Percentiles rank a stretch among this genome's conserved stretches.
These are phyloP conservation scores for Lasiosphaeria ovina DNA, from an alignment of 495 filamentous ascomycete species.

Conservation along the genomic window DNA sequence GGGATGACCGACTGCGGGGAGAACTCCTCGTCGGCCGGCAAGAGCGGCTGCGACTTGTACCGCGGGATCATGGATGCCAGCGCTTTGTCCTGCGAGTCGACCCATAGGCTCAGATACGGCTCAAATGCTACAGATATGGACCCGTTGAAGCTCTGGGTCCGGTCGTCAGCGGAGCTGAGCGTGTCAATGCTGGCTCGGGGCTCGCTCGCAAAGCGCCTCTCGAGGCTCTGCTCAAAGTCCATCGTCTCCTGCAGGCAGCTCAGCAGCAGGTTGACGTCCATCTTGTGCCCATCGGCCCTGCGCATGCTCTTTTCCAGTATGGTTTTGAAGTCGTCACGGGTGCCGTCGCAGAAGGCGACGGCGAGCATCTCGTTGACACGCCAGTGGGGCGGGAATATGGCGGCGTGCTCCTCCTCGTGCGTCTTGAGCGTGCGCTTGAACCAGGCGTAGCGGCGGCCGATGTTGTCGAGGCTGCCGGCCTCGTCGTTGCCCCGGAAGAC, in stretches of 20 bases:
- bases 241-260: conserved; percentile 94
- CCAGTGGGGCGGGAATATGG: conserved; percentile 86
- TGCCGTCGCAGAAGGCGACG: conserved; percentile 91
- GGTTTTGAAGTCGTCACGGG: conserved; percentile 89
- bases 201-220: conserved; percentile 75
- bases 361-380: conserved; percentile 87
- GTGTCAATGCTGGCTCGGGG: conserved; percentile 89
- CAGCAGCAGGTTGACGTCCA: conserved; percentile 90
- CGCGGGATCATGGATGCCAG: conserved; percentile 82
- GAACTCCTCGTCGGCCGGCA: conserved; percentile 86
- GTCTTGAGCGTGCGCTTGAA: conserved; percentile 94
- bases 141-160: conserved; percentile 76
- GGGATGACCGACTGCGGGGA: conserved; percentile 83
- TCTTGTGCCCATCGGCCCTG: conserved; percentile 68
- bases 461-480: conserved; percentile 95
- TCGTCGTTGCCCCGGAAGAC: conserved; percentile 96
- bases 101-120: conserved; percentile 94
- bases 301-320: conserved; percentile 87
- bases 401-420: conserved; percentile 90
- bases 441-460: conserved; percentile 92
- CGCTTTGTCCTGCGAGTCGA: conserved; percentile 91
- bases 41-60: conserved; percentile 80
- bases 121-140: conserved; percentile 97
- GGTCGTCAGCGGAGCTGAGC: conserved; percentile 76
- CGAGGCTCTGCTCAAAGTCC: conserved; percentile 92